Conservation (phyloP, 208 protist genomes). For the Leishmania guyanensis region DNA sequence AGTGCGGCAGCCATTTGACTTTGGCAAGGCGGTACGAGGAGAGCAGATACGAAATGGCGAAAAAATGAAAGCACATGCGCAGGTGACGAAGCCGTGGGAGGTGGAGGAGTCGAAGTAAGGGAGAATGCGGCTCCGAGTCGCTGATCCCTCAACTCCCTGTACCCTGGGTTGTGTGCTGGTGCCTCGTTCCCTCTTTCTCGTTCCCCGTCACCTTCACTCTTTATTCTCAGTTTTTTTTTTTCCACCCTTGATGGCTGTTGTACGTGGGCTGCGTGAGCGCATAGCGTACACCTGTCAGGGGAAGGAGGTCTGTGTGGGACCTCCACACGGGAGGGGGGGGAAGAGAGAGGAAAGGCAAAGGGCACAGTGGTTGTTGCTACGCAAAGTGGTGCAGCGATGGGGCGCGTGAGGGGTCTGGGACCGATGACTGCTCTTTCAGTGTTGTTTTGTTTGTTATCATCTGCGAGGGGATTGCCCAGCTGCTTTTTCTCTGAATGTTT, state of each 20-base stretch:
- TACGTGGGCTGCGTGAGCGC: background rate
- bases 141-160: background rate
- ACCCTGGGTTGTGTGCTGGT: background rate
- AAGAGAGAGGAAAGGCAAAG: background rate
- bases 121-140: background rate
- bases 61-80: background rate
- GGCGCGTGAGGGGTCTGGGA: background rate
- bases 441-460: background rate
- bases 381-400: background rate
- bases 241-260: background rate
- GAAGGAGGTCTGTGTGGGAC: background rate
- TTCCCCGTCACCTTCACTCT: background rate
- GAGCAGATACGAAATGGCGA: background rate
- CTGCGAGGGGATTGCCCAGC: background rate
- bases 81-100: background rate
- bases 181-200: background rate
- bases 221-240: background rate
- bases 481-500: background rate
- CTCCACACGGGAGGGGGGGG: background rate
- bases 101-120: background rate
- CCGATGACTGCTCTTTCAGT: background rate
- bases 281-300: background rate
- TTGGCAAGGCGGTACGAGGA: background rate
- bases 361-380: background rate
- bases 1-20: slow-evolving; percentile 3